Base-by-base conservation (phyloP, 2,329 filamentous ascomycete genomes). In the Simplicillium aogashimaense region DNA sequence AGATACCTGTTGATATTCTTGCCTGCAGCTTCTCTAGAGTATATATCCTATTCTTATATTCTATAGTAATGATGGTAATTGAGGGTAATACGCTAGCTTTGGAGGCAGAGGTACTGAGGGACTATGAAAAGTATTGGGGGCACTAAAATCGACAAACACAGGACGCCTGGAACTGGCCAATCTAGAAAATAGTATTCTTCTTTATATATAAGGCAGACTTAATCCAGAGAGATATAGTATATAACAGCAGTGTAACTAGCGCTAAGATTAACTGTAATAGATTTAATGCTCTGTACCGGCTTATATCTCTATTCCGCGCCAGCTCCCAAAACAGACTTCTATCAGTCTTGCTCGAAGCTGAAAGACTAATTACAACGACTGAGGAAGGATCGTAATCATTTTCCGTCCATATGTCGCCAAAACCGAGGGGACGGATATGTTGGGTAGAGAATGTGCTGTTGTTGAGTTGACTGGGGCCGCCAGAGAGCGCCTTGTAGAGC, bases 361-460 rank as follows among this genome's bases (percentile, higher is more conserved):
- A 50, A 3, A 60, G 44, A 37, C 44, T 55, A 13, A 57, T 43
- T 3, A 66, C 43, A 2, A 64, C 52, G 4, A 60, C 57, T 7
- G 47, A 54, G 2, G 48, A 40, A 1, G 66, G 40, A 16, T 64
- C 58, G 2, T 51, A 56, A 25, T 61, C 54, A 5, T 48, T 45
- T 1, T 43, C 44, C 3, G 44, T 47, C 61, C 60, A 63, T 2
- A 39, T 43, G 2, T 41, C 41, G 0, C 29, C 37, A 3, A 33
- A 32, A n/a, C 50, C 49, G 2, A 41, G 18, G 1, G 44, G 51
- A 18, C 50, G 46, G 7, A 54, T 43, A 12, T 20, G 30, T 30
- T 45, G 44, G 2, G 13, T 2, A 4, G 39, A 37, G 18, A 41
- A 41, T 2, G 14, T 20, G 29, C 34, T 34, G 3, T 7, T 7